Base-by-base conservation (phyloP, 306 rosid species). In the Glycine latifolia region DNA sequence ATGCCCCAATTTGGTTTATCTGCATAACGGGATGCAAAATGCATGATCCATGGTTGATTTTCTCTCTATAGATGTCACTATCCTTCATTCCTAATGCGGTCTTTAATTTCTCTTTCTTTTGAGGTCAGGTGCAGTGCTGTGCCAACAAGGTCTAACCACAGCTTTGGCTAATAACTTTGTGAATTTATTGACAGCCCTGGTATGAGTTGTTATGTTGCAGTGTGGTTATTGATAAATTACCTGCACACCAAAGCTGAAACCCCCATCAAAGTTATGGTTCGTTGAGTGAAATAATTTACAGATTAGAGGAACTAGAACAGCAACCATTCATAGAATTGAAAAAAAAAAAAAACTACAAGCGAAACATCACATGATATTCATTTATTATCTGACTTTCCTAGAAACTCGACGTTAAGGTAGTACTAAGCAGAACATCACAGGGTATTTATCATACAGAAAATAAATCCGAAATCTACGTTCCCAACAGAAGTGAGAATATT, bases 221-320 rank as follows among this genome's bases (percentile, higher is more conserved):
- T 39, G 46, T 39, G 46, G 16, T 77, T 5, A 41, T 59, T 52
- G 77, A 61, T 66, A 59, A 20, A 41, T 69, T 53, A 54, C 73
- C 86, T 82, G 89, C 82, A 82, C 67, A 39, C 43, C 83, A 73
- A 33, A 61, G 66, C 74, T 47, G 61, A 69, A 82, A 33, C 71
- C 31, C 7, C 41, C 47, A 67, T 33, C 50, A 61, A 61, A 12
- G 63, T 85, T 39, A 82, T 35, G 10, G 31, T 26, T 26, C 13
- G 44, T 65, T 52, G 13, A 46, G 31, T 26, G 31, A 26, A 26
- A 26, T 26, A 26, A 26, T 26, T 26, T 26, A 26, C 31, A 26
- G 31, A 26, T 26, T 26, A 81, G 16, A 76, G 56, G 13, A 76
- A 85, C 50, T n/a, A 63, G 15, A 70, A 53, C 56, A 68, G 58